Percentiles rank a stretch among this genome's conserved stretches.
Conservation (phyloP, 169 alveolate species). For the Babesia caballi region DNA sequence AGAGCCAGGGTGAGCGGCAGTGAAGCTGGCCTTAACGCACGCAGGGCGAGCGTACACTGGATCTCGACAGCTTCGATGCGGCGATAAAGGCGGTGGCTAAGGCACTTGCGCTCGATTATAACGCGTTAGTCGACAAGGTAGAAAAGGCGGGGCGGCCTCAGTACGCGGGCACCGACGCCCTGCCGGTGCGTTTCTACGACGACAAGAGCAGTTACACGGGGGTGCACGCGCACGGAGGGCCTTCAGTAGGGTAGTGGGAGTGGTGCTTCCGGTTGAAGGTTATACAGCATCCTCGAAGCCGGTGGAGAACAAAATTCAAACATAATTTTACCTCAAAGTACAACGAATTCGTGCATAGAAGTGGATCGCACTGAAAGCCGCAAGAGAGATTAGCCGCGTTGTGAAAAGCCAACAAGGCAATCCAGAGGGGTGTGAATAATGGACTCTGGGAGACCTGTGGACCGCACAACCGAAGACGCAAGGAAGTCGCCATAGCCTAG, state of each 20-base stretch:
- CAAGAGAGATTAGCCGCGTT: too few relatives aligned
- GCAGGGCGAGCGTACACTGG: constrained; percentile 28
- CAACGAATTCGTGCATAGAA: too few relatives aligned
- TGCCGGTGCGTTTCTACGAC: constrained; percentile 49
- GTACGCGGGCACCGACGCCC: constrained; percentile 38
- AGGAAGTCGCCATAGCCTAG: too few relatives aligned
- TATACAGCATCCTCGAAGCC: too few relatives aligned
- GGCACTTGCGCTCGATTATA: neutral
- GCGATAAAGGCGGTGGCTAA: constrained; percentile 36
- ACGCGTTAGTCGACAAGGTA: neutral
- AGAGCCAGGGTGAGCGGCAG: constrained; percentile 22
- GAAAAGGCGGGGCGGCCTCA: constrained; percentile 17
- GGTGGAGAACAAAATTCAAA: too few relatives aligned
- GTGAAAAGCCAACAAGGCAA: too few relatives aligned
- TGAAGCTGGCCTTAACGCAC: neutral
- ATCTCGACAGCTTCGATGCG: constrained; percentile 13
- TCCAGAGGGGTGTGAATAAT: too few relatives aligned
- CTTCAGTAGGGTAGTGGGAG: constrained; percentile 20
- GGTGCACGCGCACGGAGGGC: constrained; percentile 62
- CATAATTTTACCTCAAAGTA: too few relatives aligned
- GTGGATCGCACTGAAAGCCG: too few relatives aligned
- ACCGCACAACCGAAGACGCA: too few relatives aligned
- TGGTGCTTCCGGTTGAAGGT: too few relatives aligned
- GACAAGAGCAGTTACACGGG: constrained; percentile 56
- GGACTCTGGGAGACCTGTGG: too few relatives aligned